These are phyloP conservation scores for Dictyostelium citrinum DNA, from an alignment of 78 protist genomes.

Conservation along the genomic window DNA sequence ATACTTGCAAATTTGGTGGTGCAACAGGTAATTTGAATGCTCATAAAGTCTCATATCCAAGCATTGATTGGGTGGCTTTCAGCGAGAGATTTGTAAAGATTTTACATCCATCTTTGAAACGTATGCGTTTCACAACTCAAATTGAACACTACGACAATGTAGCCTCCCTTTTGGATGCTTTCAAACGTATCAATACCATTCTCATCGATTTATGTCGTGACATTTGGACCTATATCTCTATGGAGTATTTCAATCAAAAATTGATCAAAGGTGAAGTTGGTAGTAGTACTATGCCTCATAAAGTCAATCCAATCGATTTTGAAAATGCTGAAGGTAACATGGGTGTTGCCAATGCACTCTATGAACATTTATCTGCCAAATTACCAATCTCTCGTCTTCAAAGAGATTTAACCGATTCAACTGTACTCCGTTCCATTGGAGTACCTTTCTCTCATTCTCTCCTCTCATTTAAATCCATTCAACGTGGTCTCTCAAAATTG, in stretches of 20 bases:
- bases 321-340: constrained; percentile 96
- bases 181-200: constrained; percentile 86
- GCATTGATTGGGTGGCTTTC: constrained; percentile 82
- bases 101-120: constrained; percentile 69
- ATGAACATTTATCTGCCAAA: constrained; percentile 84
- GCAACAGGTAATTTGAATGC: constrained; percentile 93
- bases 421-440: constrained; percentile 89
- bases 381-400: constrained; percentile 92
- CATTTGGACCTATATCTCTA: constrained; percentile 89
- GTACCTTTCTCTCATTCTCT: constrained; percentile 83
- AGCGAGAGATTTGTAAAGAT: constrained; percentile 48
- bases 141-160: constrained; percentile 91
- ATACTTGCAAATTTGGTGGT: constrained; percentile 87
- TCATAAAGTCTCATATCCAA: constrained; percentile 84
- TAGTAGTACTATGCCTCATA: constrained; percentile 95
- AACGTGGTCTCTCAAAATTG: constrained; percentile 87
- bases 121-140: constrained; percentile 90
- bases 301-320: constrained; percentile 96
- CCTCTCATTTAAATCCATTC: constrained; percentile 72
- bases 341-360: constrained; percentile 94
- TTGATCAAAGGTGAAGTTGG: constrained; percentile 92
- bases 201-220: constrained; percentile 89
- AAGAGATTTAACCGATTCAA: constrained; percentile 93
- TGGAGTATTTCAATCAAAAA: constrained; percentile 87
- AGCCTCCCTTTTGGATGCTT: constrained; percentile 80